These are phyloP conservation scores for Diaporthe aspalathi DNA, from an alignment of 2,329 filamentous ascomycete species.

Conservation along the genomic window DNA sequence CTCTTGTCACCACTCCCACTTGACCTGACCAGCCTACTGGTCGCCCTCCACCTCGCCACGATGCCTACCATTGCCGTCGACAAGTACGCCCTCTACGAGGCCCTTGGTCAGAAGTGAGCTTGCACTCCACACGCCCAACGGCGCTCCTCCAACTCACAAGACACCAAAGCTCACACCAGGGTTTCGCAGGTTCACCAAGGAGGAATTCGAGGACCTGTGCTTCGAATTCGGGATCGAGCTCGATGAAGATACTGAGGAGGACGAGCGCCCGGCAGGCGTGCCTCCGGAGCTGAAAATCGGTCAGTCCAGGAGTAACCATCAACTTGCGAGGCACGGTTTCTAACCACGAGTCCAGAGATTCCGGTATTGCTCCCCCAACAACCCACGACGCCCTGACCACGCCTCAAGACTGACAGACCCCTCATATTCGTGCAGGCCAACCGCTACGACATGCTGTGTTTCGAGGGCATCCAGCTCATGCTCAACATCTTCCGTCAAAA, in stretches of 20 bases:
- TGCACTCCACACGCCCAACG: constrained; percentile 31
- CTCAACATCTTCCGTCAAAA: constrained; percentile 93
- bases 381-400: background rate
- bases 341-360: constrained; percentile 35
- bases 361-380: constrained; percentile 30
- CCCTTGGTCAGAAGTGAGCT: constrained; percentile 84
- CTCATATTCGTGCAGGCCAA: constrained; percentile 91
- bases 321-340: constrained; percentile 1
- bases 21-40: constrained; percentile 9
- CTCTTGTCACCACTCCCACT: background rate
- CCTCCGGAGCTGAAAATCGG: constrained; percentile 91
- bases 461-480: constrained; percentile 95
- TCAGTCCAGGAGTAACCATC: constrained; percentile 13
- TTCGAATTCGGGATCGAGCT: constrained; percentile 99
- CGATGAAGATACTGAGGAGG: constrained; percentile 90
- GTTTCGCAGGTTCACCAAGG: constrained; percentile 78
- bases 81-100: constrained; percentile 95
- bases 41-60: constrained; percentile 46
- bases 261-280: constrained; percentile 82
- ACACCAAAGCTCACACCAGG: constrained; percentile 40
- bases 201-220: constrained; percentile 96
- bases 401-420: constrained; percentile 17
- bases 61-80: constrained; percentile 99
- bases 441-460: constrained; percentile 94
- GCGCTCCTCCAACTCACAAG: constrained; percentile 17